phyloP scores from a whole-genome alignment of 176 grass and related monocot genomes.

The Saccharum officinarum region DNA sequence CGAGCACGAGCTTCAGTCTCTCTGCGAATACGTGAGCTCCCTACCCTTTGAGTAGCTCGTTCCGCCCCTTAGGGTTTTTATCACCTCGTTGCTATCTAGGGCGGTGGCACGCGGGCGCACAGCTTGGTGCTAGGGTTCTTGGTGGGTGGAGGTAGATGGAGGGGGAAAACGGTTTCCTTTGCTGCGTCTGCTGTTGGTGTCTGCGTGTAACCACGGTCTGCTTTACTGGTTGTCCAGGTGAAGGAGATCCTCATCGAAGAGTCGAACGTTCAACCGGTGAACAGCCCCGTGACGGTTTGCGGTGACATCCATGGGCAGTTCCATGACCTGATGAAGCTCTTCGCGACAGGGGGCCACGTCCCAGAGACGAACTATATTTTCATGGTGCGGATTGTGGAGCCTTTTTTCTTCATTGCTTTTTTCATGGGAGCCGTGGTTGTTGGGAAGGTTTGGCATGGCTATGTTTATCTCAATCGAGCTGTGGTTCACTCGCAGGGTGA shows the following conservation, averaged over 20 bases:
- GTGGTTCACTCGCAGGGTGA: conserved; percentile 66
- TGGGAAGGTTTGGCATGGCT: not conserved
- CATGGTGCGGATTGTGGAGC: conserved; percentile 58
- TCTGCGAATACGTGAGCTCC: conserved; percentile 93
- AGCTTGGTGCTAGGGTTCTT: conserved; percentile 31
- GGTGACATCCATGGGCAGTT: conserved; percentile 98
- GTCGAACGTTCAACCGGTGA: conserved; percentile 98
- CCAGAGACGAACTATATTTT: conserved; percentile 99
- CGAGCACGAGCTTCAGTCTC: conserved; percentile 97
- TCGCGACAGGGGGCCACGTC: conserved; percentile 95
- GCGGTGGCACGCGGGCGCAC: not conserved
- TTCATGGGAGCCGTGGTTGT: not conserved
- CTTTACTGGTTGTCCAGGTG: conserved; percentile 49
- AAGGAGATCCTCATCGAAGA: conserved; percentile 99
- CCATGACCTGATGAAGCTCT: conserved; percentile 99
- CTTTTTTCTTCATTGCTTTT: not conserved
- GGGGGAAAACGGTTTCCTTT: not conserved
- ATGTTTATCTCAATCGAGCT: conserved; percentile 26
- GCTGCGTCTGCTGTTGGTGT: not conserved
- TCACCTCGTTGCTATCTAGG: not conserved
- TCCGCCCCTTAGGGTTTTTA: conserved; percentile 48
- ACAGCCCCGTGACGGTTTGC: conserved; percentile 96
- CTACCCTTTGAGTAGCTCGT: not conserved
- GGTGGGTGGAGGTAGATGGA: not conserved
- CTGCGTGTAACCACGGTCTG: conserved; percentile 8